These are phyloP conservation scores for Calonectria naviculata DNA, from an alignment of 2,329 filamentous ascomycete species.

Conservation along the genomic window DNA sequence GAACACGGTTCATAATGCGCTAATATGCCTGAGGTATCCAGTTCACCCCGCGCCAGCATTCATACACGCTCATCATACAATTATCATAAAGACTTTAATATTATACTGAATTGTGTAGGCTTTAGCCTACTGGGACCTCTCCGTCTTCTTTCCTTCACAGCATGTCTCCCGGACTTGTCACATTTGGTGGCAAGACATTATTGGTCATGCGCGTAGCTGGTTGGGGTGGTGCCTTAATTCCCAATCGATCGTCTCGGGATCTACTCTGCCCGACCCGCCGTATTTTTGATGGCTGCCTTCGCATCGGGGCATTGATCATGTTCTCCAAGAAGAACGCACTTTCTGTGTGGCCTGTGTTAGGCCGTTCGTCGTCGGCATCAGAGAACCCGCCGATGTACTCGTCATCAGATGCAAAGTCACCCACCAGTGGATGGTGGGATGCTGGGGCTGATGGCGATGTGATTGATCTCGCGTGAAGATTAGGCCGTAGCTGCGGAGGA, in stretches of 20 bases:
- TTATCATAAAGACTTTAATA: slow-evolving; percentile 14
- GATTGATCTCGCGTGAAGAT: slow-evolving; percentile 82
- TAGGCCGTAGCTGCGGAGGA: slow-evolving; percentile 63
- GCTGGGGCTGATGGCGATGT: slow-evolving; percentile 79
- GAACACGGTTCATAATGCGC: slow-evolving; percentile 13
- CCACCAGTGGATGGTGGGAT: slow-evolving; percentile 65
- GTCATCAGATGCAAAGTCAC: slow-evolving; percentile 79
- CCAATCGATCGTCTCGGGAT: slow-evolving; percentile 47
- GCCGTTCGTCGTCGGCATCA: slow-evolving; percentile 75
- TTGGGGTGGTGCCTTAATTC: slow-evolving; percentile 50
- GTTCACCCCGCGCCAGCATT: slow-evolving; percentile 7
- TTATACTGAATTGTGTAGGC: neutral
- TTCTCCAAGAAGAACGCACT: slow-evolving; percentile 68
- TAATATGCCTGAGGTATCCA: neutral
- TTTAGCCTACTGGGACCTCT: neutral
- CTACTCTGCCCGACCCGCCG: slow-evolving; percentile 45
- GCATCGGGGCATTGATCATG: slow-evolving; percentile 69
- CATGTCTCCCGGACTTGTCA: slow-evolving; percentile 50
- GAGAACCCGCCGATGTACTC: slow-evolving; percentile 81
- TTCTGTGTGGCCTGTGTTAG: slow-evolving; percentile 52
- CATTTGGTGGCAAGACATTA: slow-evolving; percentile 46
- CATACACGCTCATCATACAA: slow-evolving; percentile 25
- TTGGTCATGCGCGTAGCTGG: slow-evolving; percentile 55
- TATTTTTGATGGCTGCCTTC: slow-evolving; percentile 62
- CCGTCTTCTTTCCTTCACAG: slow-evolving; percentile 36